A percentile compares a stretch with the other conserved stretches of the same genome.
Conservation (phyloP, 2,329 filamentous ascomycete species). For the Biscogniauxia marginata region DNA sequence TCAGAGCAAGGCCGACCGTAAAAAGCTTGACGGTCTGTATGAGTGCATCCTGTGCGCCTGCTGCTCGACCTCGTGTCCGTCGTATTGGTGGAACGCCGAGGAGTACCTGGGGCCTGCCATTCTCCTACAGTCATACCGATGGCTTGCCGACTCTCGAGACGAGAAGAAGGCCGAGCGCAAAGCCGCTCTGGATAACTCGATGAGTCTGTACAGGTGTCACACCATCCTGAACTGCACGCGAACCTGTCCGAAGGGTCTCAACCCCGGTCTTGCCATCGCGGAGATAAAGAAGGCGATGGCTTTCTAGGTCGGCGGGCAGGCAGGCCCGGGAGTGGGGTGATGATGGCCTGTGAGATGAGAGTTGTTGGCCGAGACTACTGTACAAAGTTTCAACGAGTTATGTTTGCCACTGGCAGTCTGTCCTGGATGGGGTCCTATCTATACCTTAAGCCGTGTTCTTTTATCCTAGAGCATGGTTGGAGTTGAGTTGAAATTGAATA, state of each 20-base stretch:
- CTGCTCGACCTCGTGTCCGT: slow-evolving; percentile 99
- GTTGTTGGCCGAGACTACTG: slow-evolving; percentile 13
- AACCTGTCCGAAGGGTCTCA: slow-evolving; percentile 97
- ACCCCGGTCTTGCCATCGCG: slow-evolving; percentile 91
- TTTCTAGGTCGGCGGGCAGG: slow-evolving; percentile 34
- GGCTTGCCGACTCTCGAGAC: slow-evolving; percentile 93
- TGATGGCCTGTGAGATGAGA: slow-evolving; percentile 4
- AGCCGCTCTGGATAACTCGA: slow-evolving; percentile 92
- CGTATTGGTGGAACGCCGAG: slow-evolving; percentile 99
- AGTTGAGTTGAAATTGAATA: slow-evolving; percentile 16
- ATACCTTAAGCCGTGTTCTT: slow-evolving; percentile 24
- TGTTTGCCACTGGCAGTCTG: slow-evolving; percentile 18
- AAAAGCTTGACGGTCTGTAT: slow-evolving; percentile 96
- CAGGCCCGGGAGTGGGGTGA: neutral
- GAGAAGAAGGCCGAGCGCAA: slow-evolving; percentile 86
- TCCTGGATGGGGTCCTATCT: slow-evolving; percentile 17
- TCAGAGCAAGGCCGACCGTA: slow-evolving; percentile 87
- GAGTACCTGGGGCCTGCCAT: slow-evolving; percentile 98
- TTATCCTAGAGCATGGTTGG: slow-evolving; percentile 21
- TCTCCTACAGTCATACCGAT: slow-evolving; percentile 95
- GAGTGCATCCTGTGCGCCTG: slow-evolving; percentile 99
- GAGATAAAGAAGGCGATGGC: slow-evolving; percentile 99
- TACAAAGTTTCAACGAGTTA: slow-evolving; percentile 23
- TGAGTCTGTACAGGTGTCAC: slow-evolving; percentile 98
- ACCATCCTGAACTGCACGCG: slow-evolving; percentile 98